phyloP scores from a whole-genome alignment of 177 flowering plant genomes.

The Viscum album region DNA sequence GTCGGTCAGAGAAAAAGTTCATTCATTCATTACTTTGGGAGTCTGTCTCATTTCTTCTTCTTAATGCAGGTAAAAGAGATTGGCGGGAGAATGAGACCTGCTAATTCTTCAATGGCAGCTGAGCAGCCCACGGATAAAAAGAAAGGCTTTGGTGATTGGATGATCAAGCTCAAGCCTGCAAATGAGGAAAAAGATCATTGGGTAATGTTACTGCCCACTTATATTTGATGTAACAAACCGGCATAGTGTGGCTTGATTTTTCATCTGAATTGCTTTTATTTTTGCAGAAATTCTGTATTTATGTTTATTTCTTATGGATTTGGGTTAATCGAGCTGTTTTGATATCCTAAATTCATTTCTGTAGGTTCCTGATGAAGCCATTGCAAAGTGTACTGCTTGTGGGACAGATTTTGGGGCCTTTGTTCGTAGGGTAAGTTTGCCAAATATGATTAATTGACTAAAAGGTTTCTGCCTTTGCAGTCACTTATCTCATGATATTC shows the following conservation, averaged over 20 bases:
- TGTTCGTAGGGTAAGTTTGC: conserved; percentile 46
- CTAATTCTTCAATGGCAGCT: conserved; percentile 35
- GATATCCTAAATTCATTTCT: too few species aligned
- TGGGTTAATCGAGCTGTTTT: neutral
- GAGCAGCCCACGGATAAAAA: conserved; percentile 60
- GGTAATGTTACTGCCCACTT: conserved; percentile 30
- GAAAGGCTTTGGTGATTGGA: conserved; percentile 74
- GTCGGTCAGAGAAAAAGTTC: too few species aligned
- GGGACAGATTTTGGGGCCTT: conserved; percentile 79
- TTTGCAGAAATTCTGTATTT: neutral
- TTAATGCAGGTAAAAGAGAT: conserved; percentile 69
- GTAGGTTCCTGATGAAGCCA: conserved; percentile 95
- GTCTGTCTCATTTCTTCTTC: too few species aligned
- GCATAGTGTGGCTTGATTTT: neutral
- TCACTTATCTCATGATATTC: neutral
- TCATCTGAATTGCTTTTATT: neutral
- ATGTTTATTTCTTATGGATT: too few species aligned
- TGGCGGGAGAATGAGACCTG: conserved; percentile 53
- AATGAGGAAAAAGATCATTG: conserved; percentile 96
- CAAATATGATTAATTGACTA: neutral
- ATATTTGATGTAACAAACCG: neutral
- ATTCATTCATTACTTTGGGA: too few species aligned
- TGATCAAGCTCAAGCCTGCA: conserved; percentile 64
- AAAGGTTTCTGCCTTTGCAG: too few species aligned
- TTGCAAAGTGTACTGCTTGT: conserved; percentile 68